phyloP scores from a whole-genome alignment of 192 early-diverging fungal genomes.

The Podila verticillata region DNA sequence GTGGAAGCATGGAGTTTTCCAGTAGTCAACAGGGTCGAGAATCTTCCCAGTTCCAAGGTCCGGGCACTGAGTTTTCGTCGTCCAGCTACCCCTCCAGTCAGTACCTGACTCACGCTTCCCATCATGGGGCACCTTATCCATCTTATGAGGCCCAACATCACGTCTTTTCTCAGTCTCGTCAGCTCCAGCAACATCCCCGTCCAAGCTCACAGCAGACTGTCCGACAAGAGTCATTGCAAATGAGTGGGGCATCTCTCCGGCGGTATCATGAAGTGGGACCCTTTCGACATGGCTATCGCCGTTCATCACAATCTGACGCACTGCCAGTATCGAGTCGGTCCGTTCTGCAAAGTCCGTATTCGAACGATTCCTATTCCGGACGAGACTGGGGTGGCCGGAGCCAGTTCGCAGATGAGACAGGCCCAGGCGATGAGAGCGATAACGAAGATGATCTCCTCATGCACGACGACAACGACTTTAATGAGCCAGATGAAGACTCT shows the following conservation, averaged over 20 bases:
- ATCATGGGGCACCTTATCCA: neutral
- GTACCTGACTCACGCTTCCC: too few species aligned
- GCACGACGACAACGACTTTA: neutral
- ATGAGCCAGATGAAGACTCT: neutral
- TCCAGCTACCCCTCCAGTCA: neutral
- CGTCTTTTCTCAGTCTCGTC: neutral
- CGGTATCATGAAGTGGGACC: neutral
- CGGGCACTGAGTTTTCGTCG: neutral
- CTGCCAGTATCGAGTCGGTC: neutral
- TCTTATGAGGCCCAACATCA: neutral
- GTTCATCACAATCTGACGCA: neutral
- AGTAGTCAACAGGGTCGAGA: neutral
- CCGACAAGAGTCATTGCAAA: neutral
- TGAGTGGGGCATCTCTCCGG: neutral
- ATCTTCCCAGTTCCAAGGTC: neutral
- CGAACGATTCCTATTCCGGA: neutral
- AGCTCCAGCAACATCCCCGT: neutral
- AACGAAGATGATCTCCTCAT: neutral
- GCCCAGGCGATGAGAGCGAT: neutral
- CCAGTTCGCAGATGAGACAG: neutral
- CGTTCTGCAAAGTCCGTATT: neutral
- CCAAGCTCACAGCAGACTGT: constrained; percentile 2
- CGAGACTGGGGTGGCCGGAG: neutral
- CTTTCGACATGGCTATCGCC: neutral
- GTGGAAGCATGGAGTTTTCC: neutral